Evolutionary conservation across 176 grass and related monocot genomes (phyloP).

Genomic region (Eragrostis nindensis): DNA sequence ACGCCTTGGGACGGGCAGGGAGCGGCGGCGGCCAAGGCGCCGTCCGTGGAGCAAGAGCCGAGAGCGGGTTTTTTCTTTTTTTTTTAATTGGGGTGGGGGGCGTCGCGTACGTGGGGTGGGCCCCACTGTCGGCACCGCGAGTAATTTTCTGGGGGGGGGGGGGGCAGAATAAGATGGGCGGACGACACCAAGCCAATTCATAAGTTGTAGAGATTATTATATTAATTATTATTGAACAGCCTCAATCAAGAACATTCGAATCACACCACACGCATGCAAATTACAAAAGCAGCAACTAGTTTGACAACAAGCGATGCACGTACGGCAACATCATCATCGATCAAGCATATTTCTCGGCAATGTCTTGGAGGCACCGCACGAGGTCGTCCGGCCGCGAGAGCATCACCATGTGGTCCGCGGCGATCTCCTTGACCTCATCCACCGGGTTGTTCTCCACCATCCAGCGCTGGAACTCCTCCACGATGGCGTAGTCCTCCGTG

Average conservation of each 20-base stretch:
- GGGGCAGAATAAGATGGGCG: too few species aligned
- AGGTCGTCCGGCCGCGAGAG: conserved; percentile 60
- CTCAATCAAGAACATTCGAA: not conserved
- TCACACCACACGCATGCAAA: not conserved
- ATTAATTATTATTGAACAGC: not conserved
- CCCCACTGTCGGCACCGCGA: too few species aligned
- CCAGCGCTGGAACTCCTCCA: conserved; percentile 47
- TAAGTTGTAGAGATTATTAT: too few species aligned
- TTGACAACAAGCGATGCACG: not conserved
- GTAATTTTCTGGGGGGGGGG: too few species aligned
- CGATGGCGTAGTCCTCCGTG: conserved; percentile 50
- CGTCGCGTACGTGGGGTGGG: too few species aligned
- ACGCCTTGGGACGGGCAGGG: too few species aligned
- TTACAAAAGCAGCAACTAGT: not conserved
- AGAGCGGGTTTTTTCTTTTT: too few species aligned
- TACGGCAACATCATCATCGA: too few species aligned
- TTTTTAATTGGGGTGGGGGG: too few species aligned
- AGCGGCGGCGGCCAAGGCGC: too few species aligned
- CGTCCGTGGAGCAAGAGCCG: too few species aligned
- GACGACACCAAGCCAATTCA: too few species aligned
- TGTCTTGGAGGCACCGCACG: conserved; percentile 26
- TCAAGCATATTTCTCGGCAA: conserved; percentile 42
- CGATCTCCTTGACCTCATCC: conserved; percentile 60
- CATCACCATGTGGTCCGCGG: conserved; percentile 67
- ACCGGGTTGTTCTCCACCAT: conserved; percentile 56